Conservation (phyloP, 1,139 yeast species). For the Schwanniomyces etchellsii region DNA sequence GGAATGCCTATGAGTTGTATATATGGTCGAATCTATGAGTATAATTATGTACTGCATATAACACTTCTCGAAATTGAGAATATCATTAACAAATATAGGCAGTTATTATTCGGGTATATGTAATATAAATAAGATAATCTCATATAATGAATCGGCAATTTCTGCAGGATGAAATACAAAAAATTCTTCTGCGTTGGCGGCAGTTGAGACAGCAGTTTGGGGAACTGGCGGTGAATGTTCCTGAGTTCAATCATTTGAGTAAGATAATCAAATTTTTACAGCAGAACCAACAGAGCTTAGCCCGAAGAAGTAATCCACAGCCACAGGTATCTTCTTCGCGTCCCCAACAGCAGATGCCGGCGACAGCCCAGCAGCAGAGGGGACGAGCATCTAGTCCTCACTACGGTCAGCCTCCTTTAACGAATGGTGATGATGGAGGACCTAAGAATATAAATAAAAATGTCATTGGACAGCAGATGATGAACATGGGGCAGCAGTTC, state of each 20-base stretch:
- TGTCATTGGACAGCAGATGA: not conserved
- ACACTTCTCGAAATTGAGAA: not conserved
- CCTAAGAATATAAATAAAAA: too few species aligned
- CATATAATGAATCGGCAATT: conserved; percentile 25
- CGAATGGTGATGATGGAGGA: too few species aligned
- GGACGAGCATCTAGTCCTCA: too few species aligned
- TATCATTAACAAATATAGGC: too few species aligned
- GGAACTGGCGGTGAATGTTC: conserved; percentile 56
- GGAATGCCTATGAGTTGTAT: too few species aligned
- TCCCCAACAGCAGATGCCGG: conserved; percentile 6
- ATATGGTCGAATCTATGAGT: not conserved
- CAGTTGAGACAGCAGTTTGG: conserved; percentile 58
- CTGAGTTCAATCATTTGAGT: conserved; percentile 57
- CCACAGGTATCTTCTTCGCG: conserved; percentile 3
- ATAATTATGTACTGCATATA: conserved; percentile 1
- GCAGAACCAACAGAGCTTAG: conserved; percentile 11
- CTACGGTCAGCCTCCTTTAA: not conserved
- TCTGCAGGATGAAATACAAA: conserved; percentile 40
- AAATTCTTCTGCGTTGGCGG: conserved; percentile 52
- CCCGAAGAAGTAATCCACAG: conserved; percentile 11
- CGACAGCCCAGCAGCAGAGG: conserved; percentile 7
- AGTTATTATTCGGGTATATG: too few species aligned
- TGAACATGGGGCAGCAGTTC: not conserved
- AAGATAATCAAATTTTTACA: conserved; percentile 52
- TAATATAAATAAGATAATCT: too few species aligned